Evolutionary conservation across 257 asterid genomes (phyloP), one percentile per base, ranked within the genome.

Genomic region (Solanum sparsipilum): DNA sequence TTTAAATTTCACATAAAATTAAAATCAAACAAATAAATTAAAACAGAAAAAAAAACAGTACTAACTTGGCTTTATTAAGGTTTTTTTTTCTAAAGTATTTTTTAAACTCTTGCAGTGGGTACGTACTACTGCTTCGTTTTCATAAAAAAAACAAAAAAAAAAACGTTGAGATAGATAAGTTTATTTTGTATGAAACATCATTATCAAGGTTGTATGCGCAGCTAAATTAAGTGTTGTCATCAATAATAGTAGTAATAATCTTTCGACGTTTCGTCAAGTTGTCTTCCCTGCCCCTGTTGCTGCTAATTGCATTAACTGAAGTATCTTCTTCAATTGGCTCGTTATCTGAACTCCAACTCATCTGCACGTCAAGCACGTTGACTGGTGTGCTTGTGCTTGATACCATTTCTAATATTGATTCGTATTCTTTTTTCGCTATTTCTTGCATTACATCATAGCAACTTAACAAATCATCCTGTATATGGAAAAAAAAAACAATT

Each of bases 311-410:
- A 34, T 83, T 88, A 38, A 38, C 48, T 74, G 38, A 12, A 38
- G 34, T 68, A 5, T 65, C 29, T 25, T 9, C 81, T n/a, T 73
- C 60, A 25, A 36, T 84, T 35, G 87, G 25, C 13, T 89, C 89
- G 46, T 56, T 63, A 15, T 85, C 86, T 3, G 94, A 91, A 65
- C 39, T 82, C 29, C 93, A 89, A 52, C 89, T 60, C 75, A 68
- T 68, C 84, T 76, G 89, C 86, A 90, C 52, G 56, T 92, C 95
- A 23, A 90, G 92, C 86, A 93, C 94, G 60, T 92, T 93, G 34
- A 87, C 88, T 15, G 98, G 93, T 23, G 94, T 92, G 88, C 90
- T 89, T 3, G 93, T 90, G 90, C 93, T 87, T 73, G 91, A 86
- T 31, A 13, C 90, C 88, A 65, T 58, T 3, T 87, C 90, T 5